Evolutionary conservation across 192 early-diverging fungal genomes (phyloP).

Genomic region (Polychytrium aggregatum): DNA sequence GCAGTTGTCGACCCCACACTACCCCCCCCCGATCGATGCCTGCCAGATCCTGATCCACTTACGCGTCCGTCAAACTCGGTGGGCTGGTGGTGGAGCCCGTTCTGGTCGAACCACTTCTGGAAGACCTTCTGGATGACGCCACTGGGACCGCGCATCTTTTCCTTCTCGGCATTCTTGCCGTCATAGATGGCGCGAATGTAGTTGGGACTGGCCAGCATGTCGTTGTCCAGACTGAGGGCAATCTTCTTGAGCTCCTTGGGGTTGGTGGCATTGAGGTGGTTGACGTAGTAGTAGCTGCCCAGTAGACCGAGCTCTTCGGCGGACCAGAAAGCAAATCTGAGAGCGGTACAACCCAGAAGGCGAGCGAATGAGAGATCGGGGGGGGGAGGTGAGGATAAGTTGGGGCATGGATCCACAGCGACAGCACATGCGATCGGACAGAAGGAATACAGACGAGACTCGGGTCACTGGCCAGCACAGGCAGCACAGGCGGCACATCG

Average conservation of each 20-base stretch:
- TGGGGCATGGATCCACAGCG: too few species aligned
- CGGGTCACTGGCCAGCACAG: conserved; percentile 6
- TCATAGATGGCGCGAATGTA: conserved; percentile 25
- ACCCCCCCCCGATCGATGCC: too few species aligned
- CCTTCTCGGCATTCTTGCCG: conserved; percentile 7
- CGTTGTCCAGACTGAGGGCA: conserved; percentile 24
- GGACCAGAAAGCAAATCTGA: not conserved
- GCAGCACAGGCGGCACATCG: conserved; percentile 31
- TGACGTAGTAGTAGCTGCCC: conserved; percentile 29
- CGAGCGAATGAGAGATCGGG: too few species aligned
- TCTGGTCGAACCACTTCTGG: conserved; percentile 10
- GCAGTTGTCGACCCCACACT: too few species aligned
- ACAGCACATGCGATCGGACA: too few species aligned
- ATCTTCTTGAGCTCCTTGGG: conserved; percentile 9
- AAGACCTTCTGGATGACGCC: conserved; percentile 9
- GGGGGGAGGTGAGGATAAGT: too few species aligned
- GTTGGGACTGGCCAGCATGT: conserved; percentile 39
- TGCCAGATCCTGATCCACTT: too few species aligned
- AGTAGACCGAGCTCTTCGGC: conserved; percentile 28
- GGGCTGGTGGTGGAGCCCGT: conserved; percentile 6
- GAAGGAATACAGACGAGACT: too few species aligned
- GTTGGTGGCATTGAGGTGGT: conserved; percentile 13
- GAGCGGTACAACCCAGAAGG: not conserved
- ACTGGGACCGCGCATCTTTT: not conserved
- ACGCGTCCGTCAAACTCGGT: conserved; percentile 22